Base-by-base conservation (phyloP, 1,284 basidiomycete species). In the Cryptococcus sp. region DNA sequence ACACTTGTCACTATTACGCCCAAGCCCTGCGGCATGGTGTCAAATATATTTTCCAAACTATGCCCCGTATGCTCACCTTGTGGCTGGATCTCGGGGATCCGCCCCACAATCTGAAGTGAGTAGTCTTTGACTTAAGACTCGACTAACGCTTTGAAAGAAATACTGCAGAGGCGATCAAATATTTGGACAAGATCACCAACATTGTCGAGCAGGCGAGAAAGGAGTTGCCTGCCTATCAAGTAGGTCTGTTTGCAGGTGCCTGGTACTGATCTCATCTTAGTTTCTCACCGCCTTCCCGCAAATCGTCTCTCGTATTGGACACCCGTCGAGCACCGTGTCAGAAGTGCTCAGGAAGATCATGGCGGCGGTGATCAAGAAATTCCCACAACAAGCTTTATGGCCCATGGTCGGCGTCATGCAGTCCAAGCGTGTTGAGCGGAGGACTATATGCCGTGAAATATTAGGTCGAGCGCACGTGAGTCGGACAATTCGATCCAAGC, bases 271-370 rank as follows among this genome's bases (percentile, higher is more conserved):
- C 53, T 25, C 2, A 17, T 16, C 23, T n/a, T 66, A 96, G 92
- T 99, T 94, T 91, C 89, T 89, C 64, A 95, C 91, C 0, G 94
- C 94, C 0, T 93, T 98, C 64, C 93, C 96, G 7, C 96, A 99
- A 81, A 89, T 99, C 57, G 91, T 96, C 11, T 99, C 96, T 23
- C 86, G 96, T 10, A 89, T 99, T 38, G 89, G 88, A 19, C 92
- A 98, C 68, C 80, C 78, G 17, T 89, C 91, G 68, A 69, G 79
- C n/a, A 81, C 82, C 1, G 88, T 94, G 1, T 89, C 85, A 71
- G 75, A 75, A 0, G 79, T 87, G 16, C 79, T 99, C 17, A 82
- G 85, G 1, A 81, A 78, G 55, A 84, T 99, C 41, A 91, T 99
- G 62, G 78, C 81, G 11, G 80, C 77, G 19, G 90, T 98, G 41